Evolutionary conservation across 441 rosid species (phyloP).

Genomic region (Manihot esculenta): DNA sequence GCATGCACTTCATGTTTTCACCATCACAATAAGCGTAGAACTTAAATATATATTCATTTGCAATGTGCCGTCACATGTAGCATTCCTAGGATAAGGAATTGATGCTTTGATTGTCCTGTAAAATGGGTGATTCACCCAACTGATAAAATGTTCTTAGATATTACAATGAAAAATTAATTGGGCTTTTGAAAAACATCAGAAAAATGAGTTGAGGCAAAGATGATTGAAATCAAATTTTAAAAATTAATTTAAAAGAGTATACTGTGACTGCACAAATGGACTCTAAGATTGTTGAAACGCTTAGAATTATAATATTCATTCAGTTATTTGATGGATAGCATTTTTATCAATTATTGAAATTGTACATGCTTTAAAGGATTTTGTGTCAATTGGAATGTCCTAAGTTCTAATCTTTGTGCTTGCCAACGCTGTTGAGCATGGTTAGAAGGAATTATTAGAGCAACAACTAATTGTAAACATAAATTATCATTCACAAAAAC

Average conservation of each 20-base stretch:
- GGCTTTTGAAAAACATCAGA: no score
- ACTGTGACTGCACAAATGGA: no score
- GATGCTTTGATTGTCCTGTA: background rate
- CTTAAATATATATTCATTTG: background rate
- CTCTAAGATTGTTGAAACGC: no score
- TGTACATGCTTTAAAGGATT: background rate
- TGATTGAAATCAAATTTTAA: no score
- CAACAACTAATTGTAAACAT: background rate
- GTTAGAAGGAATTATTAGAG: background rate
- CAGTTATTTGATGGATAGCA: slow-evolving; percentile 1
- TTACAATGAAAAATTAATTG: no score
- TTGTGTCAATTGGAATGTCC: background rate
- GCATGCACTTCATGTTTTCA: background rate
- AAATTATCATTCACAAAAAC: background rate
- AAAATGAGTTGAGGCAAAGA: no score
- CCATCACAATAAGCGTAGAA: background rate
- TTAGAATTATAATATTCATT: background rate
- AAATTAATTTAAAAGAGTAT: no score
- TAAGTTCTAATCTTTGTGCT: background rate
- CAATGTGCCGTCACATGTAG: background rate
- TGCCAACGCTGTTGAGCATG: background rate
- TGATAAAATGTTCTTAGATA: no score
- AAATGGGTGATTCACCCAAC: background rate
- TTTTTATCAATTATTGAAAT: background rate
- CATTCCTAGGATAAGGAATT: background rate